phyloP scores from a whole-genome alignment of 2,329 filamentous ascomycete genomes.

The Xylaria digitata region DNA sequence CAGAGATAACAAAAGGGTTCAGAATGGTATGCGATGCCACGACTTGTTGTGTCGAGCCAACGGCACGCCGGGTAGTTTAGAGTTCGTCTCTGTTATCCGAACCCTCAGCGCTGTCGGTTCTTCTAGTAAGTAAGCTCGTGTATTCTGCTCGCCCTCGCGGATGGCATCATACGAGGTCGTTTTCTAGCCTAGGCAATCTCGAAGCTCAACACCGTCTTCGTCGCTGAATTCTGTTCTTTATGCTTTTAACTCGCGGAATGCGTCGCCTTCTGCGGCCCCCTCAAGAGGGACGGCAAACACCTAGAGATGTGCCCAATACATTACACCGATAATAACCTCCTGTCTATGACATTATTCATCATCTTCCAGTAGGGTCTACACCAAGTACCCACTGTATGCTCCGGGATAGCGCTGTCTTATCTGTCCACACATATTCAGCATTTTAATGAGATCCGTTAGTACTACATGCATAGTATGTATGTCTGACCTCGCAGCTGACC shows the following conservation, averaged over 20 bases:
- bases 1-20: neutral
- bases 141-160: neutral
- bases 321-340: neutral
- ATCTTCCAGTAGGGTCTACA: conserved; percentile 3
- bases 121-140: neutral
- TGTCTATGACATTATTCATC: neutral
- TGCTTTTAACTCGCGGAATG: neutral
- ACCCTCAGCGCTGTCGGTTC: neutral
- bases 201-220: neutral
- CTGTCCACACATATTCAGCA: conserved; percentile 6
- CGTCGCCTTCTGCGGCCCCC: neutral
- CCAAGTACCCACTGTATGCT: conserved; percentile 1
- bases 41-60: conserved; percentile 14
- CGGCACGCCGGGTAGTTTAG: neutral
- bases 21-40: conserved; percentile 8
- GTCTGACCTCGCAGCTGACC: conserved; percentile 17
- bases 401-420: conserved; percentile 15
- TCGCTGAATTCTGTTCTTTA: neutral
- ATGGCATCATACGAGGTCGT: neutral
- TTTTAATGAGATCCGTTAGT: neutral
- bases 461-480: neutral
- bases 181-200: neutral
- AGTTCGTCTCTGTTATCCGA: too few relatives aligned
- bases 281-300: neutral
- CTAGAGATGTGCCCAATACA: neutral